Evolutionary conservation across 176 grass and related monocot species (phyloP).

Genomic region (Carex parvula): DNA sequence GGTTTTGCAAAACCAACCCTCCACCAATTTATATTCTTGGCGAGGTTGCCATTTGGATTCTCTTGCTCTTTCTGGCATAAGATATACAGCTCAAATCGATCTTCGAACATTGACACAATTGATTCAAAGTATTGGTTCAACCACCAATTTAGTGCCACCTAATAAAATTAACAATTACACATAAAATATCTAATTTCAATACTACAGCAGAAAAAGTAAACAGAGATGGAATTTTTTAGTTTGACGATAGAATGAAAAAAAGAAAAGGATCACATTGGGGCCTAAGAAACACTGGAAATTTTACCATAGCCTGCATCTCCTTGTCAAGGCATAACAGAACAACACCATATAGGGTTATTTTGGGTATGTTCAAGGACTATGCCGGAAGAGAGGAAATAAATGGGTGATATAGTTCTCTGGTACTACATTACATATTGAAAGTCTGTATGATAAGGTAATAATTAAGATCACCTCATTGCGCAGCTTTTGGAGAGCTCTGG

Average conservation of each 20-base stretch:
- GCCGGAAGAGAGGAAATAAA: not conserved
- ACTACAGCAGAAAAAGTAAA: not conserved
- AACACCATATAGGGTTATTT: not conserved
- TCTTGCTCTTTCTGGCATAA: conserved; percentile 47
- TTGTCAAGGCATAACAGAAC: not conserved
- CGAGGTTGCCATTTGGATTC: conserved; percentile 29
- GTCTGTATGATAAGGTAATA: not conserved
- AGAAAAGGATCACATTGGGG: not conserved
- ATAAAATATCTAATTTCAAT: conserved; percentile 15
- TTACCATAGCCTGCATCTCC: not conserved
- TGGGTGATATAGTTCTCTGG: not conserved
- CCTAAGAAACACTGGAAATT: not conserved
- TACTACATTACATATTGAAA: not conserved
- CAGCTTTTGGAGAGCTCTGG: conserved; percentile 76
- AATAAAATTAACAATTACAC: conserved; percentile 33
- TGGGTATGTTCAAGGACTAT: not conserved
- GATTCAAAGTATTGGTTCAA: conserved; percentile 77
- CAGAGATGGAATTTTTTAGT: not conserved
- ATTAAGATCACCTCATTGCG: conserved; percentile 72
- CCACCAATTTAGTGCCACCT: conserved; percentile 88
- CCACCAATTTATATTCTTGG: conserved; percentile 53
- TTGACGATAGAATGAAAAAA: not conserved
- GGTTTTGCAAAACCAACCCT: conserved; percentile 47
- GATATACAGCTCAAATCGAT: conserved; percentile 73
- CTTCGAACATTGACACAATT: conserved; percentile 86